phyloP scores from a whole-genome alignment of 352 stramenopile genomes.

The Pythium guiyangense region DNA sequence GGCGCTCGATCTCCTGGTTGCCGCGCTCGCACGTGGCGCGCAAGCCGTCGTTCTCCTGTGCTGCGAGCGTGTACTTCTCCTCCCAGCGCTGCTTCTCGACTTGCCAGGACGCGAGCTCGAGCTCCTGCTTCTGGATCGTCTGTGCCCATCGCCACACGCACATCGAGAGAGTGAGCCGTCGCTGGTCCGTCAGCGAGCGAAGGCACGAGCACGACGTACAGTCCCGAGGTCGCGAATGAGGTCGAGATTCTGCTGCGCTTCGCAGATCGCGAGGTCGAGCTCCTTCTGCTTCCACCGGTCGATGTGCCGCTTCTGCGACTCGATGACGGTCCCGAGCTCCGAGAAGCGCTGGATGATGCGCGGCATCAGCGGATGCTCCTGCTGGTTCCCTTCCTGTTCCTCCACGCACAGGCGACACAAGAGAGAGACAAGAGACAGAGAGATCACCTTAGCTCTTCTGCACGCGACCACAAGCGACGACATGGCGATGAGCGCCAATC shows the following conservation, averaged over 20 bases:
- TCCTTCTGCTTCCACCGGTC: conserved; percentile 85
- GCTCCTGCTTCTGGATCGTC: conserved; percentile 57
- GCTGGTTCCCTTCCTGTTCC: conserved; percentile 78
- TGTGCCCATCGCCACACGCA: neutral
- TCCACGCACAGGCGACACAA: conserved; percentile 33
- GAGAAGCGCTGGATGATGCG: conserved; percentile 74
- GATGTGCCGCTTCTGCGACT: conserved; percentile 83
- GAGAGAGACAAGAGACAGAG: conserved; percentile 11
- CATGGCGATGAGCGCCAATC: neutral
- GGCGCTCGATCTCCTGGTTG: conserved; percentile 33
- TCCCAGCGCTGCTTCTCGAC: conserved; percentile 77
- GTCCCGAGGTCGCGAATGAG: conserved; percentile 48
- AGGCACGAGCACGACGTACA: too few species aligned
- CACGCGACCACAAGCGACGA: neutral
- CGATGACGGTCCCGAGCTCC: conserved; percentile 73
- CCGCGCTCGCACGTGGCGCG: conserved; percentile 65
- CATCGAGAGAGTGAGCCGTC: too few species aligned
- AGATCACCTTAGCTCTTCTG: conserved; percentile 26
- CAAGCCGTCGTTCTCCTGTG: conserved; percentile 54
- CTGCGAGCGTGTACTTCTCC: conserved; percentile 64
- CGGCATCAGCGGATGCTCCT: conserved; percentile 69
- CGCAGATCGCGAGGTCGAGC: conserved; percentile 69
- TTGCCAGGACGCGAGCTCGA: conserved; percentile 42
- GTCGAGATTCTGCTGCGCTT: conserved; percentile 62
- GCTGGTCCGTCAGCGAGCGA: too few species aligned